Percentiles rank a stretch among this genome's conserved stretches.
Conservation (phyloP, 805 yeast genomes). For the Sugiyamaella qingdaonensis region DNA sequence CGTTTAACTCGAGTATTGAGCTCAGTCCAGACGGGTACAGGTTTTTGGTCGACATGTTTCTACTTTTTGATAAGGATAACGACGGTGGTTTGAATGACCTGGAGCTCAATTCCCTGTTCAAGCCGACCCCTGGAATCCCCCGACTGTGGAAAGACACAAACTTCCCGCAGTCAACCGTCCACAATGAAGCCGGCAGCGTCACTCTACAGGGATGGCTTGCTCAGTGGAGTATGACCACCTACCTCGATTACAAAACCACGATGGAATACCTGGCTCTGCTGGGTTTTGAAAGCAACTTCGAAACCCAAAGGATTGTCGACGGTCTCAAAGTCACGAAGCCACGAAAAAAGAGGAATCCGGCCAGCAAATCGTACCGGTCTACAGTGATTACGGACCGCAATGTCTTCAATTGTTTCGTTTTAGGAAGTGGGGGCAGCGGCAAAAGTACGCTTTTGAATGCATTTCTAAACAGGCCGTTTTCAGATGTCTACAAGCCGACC, state of each 20-base stretch:
- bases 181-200: slow-evolving; percentile 84
- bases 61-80: slow-evolving; percentile 87
- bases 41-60: slow-evolving; percentile 83
- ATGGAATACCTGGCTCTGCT: slow-evolving; percentile 84
- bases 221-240: slow-evolving; percentile 97
- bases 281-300: slow-evolving; percentile 60
- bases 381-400: slow-evolving; percentile 69
- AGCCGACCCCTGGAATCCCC: slow-evolving; percentile 93
- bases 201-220: slow-evolving; percentile 98
- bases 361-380: slow-evolving; percentile 63
- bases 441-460: slow-evolving; percentile 80
- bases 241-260: slow-evolving; percentile 75
- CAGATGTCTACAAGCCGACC: slow-evolving; percentile 74
- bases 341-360: slow-evolving; percentile 61
- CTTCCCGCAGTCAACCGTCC: slow-evolving; percentile 84
- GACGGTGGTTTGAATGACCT: slow-evolving; percentile 87
- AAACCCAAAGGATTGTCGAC: slow-evolving; percentile 31
- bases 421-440: slow-evolving; percentile 86
- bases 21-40: slow-evolving; percentile 88
- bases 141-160: slow-evolving; percentile 76
- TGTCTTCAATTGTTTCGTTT: slow-evolving; percentile 82
- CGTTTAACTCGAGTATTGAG: slow-evolving; percentile 50
- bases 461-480: slow-evolving; percentile 69
- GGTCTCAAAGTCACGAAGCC: slow-evolving; percentile 82
- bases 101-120: slow-evolving; percentile 67